A percentile compares a stretch with the other conserved stretches of the same genome.
Evolutionary conservation across 176 grass and related monocot species (phyloP).

Genomic region (Eragrostis nindensis): DNA sequence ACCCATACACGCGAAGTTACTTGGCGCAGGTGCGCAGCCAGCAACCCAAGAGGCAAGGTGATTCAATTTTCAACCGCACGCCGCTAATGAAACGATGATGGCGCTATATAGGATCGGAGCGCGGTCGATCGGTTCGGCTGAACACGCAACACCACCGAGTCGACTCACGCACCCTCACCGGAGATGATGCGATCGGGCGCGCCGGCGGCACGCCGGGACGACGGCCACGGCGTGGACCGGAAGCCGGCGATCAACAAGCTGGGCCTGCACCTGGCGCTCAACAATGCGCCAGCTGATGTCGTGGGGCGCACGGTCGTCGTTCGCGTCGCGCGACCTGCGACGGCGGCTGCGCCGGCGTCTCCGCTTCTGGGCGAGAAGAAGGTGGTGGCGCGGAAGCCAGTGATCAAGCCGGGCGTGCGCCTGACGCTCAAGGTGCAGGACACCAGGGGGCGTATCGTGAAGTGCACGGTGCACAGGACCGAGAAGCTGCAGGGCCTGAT

Average conservation of each 20-base stretch:
- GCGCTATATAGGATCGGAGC: no score
- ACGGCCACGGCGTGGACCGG: not conserved
- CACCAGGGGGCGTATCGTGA: not conserved
- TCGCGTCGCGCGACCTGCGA: not conserved
- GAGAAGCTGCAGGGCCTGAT: constrained; percentile 38
- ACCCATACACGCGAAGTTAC: no score
- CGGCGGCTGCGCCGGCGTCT: not conserved
- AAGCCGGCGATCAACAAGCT: constrained; percentile 28
- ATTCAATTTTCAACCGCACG: not conserved
- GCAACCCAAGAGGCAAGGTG: not conserved
- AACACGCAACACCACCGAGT: no score
- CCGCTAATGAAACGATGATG: no score
- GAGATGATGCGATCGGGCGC: not conserved
- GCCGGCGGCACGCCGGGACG: not conserved
- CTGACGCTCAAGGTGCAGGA: constrained; percentile 42
- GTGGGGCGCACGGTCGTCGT: constrained; percentile 14
- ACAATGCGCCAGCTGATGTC: not conserved
- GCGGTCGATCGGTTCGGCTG: no score
- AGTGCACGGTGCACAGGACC: not conserved
- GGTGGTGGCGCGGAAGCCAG: constrained; percentile 24
- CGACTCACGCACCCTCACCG: not conserved
- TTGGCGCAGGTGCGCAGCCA: no score
- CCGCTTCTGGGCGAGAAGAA: not conserved
- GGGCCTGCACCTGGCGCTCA: constrained; percentile 25
- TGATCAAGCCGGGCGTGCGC: constrained; percentile 48